phyloP scores from a whole-genome alignment of 108 stramenopile species.

The Cyclotella baltica region DNA sequence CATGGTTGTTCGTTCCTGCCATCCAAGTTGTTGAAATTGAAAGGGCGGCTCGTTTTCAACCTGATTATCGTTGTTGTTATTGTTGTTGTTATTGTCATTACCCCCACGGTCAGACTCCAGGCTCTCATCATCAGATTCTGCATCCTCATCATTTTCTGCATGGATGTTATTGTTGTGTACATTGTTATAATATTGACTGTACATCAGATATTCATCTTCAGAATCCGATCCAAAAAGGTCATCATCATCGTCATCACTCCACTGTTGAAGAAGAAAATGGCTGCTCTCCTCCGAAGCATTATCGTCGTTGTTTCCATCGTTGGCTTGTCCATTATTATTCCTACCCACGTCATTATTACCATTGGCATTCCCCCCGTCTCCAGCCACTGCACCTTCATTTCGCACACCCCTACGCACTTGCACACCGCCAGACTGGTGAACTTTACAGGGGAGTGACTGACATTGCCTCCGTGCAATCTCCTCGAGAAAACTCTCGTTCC shows the following conservation, averaged over 20 bases:
- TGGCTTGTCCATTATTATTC: too few relatives aligned
- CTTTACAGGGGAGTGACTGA: constrained; percentile 8
- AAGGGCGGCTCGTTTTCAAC: too few relatives aligned
- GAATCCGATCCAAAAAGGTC: too few relatives aligned
- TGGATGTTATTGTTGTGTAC: too few relatives aligned
- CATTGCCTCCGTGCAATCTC: constrained; percentile 32
- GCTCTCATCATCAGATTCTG: constrained; percentile 7
- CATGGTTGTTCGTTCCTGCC: not conserved
- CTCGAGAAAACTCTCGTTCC: constrained; percentile 31
- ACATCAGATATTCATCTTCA: constrained; percentile 21
- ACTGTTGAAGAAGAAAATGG: constrained; percentile 29
- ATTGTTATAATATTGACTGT: constrained; percentile 6
- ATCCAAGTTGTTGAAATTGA: constrained; percentile 5
- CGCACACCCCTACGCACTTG: not conserved
- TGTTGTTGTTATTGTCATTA: too few relatives aligned
- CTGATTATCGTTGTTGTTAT: constrained; percentile 24
- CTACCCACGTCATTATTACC: too few relatives aligned
- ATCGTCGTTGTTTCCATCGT: constrained; percentile 56
- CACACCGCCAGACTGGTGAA: constrained; percentile 1
- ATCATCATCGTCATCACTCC: constrained; percentile 24
- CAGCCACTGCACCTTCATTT: not conserved
- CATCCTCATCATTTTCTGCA: constrained; percentile 15
- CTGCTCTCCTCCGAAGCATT: constrained; percentile 66
- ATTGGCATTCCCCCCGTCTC: too few relatives aligned
- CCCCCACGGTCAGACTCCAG: too few relatives aligned